phyloP scores from a whole-genome alignment of 441 rosid species.

The Jatropha podagrica region DNA sequence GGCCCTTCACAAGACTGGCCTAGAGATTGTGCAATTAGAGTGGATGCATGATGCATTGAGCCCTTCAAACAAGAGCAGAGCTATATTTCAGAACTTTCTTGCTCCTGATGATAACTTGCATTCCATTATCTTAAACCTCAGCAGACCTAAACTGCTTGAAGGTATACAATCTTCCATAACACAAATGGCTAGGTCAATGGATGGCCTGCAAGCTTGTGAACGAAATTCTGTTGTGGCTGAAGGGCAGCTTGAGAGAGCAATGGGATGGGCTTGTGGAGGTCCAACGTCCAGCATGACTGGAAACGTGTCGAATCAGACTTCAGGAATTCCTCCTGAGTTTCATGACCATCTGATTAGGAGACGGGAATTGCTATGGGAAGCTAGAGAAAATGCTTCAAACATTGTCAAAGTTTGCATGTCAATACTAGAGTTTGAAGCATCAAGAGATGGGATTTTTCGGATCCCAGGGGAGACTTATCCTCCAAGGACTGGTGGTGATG shows the following conservation, averaged over 20 bases:
- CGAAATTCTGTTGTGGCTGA: constrained; percentile 72
- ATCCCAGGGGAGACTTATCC: constrained; percentile 59
- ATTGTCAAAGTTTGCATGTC: constrained; percentile 78
- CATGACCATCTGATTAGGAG: constrained; percentile 85
- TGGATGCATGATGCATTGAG: constrained; percentile 81
- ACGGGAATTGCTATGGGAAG: constrained; percentile 68
- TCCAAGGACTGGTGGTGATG: constrained; percentile 47
- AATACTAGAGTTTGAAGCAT: constrained; percentile 85
- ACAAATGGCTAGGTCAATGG: constrained; percentile 69
- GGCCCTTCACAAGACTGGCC: constrained; percentile 65
- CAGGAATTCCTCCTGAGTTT: constrained; percentile 89
- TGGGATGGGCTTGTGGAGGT: constrained; percentile 99
- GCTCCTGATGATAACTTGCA: constrained; percentile 51
- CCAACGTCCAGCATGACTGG: constrained; percentile 59
- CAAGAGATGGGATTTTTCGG: constrained; percentile 82
- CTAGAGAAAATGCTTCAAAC: constrained; percentile 84
- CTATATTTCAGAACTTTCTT: constrained; percentile 60
- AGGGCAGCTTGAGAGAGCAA: constrained; percentile 97
- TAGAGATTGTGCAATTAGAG: constrained; percentile 92
- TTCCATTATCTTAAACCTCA: constrained; percentile 62
- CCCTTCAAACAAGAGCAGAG: constrained; percentile 65
- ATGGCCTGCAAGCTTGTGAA: constrained; percentile 79
- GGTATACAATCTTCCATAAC: constrained; percentile 61
- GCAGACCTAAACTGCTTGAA: constrained; percentile 75
- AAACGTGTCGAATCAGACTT: constrained; percentile 57